phyloP scores from a whole-genome alignment of 768 basidiomycete genomes.

The Coprinopsis strossmayeri region DNA sequence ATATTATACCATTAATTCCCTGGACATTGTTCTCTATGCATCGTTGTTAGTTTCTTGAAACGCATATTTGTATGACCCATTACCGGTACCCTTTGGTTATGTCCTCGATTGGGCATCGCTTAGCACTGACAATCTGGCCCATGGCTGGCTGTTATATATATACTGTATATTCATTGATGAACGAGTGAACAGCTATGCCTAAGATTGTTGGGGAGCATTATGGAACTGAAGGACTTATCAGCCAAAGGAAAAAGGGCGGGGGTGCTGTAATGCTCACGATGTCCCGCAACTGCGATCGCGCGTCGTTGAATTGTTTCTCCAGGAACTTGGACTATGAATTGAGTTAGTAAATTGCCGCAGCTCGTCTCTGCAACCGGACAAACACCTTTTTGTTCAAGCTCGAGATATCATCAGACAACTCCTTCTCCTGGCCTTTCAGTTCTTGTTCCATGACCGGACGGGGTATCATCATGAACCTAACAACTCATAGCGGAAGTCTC shows the following conservation, averaged over 20 bases:
- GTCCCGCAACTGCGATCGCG: conserved; percentile 79
- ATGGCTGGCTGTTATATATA: too few species aligned
- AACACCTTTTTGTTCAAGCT: conserved; percentile 87
- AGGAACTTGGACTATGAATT: conserved; percentile 88
- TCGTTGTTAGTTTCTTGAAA: too few species aligned
- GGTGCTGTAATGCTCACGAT: conserved; percentile 46
- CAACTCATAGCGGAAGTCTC: too few species aligned
- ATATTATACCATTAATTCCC: too few species aligned
- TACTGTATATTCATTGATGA: neutral
- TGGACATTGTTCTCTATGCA: too few species aligned
- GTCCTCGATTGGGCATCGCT: too few species aligned
- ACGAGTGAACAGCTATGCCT: neutral
- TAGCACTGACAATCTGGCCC: too few species aligned
- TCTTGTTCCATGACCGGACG: conserved; percentile 73
- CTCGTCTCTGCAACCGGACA: too few species aligned
- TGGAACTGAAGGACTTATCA: neutral
- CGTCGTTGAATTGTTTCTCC: conserved; percentile 90
- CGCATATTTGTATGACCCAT: too few species aligned
- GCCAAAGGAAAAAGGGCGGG: neutral
- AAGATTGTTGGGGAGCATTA: neutral
- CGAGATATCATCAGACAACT: conserved; percentile 75
- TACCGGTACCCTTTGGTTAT: too few species aligned
- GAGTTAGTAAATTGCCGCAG: too few species aligned
- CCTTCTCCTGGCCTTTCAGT: conserved; percentile 72
- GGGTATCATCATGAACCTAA: conserved; percentile 93